Conservation (phyloP, 2,329 filamentous ascomycete genomes). For the Aspergillus ustus region DNA sequence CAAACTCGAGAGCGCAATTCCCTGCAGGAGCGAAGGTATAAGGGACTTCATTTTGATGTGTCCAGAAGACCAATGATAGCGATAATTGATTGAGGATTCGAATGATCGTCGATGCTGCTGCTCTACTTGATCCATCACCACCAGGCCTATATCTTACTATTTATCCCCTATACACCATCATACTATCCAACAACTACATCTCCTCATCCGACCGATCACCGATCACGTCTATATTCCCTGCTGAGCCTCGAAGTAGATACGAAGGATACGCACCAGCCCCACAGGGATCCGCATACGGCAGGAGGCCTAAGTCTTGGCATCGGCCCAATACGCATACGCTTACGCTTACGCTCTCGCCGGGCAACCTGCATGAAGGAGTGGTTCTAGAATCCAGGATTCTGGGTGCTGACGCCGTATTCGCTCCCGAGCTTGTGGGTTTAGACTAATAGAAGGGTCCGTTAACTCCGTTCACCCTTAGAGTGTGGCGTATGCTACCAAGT, state of each 20-base stretch:
- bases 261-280: not conserved
- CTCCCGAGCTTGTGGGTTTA: not conserved
- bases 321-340: constrained; percentile 8
- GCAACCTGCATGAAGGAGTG: not conserved
- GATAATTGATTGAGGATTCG: not conserved
- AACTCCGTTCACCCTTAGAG: not conserved
- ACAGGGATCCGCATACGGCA: not conserved
- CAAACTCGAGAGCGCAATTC: not conserved
- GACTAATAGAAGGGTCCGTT: not conserved
- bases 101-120: too few species aligned
- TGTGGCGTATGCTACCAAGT: too few species aligned
- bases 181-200: too few species aligned
- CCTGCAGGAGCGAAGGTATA: not conserved
- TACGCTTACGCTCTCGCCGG: not conserved
- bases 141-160: not conserved
- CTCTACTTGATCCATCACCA: not conserved
- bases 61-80: not conserved
- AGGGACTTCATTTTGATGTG: not conserved
- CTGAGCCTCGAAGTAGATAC: not conserved
- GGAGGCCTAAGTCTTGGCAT: not conserved
- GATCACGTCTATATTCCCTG: not conserved
- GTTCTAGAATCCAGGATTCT: not conserved
- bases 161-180: too few species aligned
- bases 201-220: not conserved
- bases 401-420: not conserved